Evolutionary conservation across 1,139 yeast genomes (phyloP).

Genomic region (Sugiyamaella neomexicana): DNA sequence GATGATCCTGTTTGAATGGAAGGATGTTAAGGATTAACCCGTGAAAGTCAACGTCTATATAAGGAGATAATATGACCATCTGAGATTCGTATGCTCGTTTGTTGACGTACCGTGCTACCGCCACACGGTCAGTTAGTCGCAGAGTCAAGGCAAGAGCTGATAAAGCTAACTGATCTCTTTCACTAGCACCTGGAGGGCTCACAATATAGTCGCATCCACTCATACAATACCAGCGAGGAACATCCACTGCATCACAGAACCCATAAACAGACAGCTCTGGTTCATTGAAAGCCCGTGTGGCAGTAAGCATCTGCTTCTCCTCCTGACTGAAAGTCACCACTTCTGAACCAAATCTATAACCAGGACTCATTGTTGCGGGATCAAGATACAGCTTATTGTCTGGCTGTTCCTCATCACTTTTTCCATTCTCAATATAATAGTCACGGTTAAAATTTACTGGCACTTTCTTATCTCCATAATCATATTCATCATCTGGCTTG

Average conservation of each 20-base stretch:
- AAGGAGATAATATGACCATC: constrained; percentile 60
- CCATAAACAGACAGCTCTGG: constrained; percentile 59
- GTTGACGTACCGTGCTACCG: constrained; percentile 62
- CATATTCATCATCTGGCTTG: constrained; percentile 10
- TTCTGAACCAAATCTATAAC: constrained; percentile 69
- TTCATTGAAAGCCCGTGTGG: constrained; percentile 10
- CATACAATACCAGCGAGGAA: constrained; percentile 61
- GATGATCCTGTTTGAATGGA: constrained; percentile 82
- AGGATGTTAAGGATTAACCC: constrained; percentile 48
- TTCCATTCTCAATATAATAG: constrained; percentile 24
- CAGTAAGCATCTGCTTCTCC: constrained; percentile 42
- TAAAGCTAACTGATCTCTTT: constrained; percentile 48
- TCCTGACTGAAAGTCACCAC: constrained; percentile 52
- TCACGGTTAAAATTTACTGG: constrained; percentile 25
- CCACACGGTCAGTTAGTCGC: constrained; percentile 50
- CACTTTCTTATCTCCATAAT: constrained; percentile 32
- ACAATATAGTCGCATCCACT: constrained; percentile 61
- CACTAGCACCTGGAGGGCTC: constrained; percentile 48
- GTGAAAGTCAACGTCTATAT: constrained; percentile 37
- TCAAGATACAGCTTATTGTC: constrained; percentile 36
- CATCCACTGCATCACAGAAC: constrained; percentile 46
- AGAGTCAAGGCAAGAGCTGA: constrained; percentile 58
- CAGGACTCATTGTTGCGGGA: constrained; percentile 44
- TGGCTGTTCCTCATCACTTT: constrained; percentile 28
- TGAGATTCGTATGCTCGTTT: constrained; percentile 47